Conservation (phyloP, 352 stramenopile genomes). For the Phytophthora pistaciae region DNA sequence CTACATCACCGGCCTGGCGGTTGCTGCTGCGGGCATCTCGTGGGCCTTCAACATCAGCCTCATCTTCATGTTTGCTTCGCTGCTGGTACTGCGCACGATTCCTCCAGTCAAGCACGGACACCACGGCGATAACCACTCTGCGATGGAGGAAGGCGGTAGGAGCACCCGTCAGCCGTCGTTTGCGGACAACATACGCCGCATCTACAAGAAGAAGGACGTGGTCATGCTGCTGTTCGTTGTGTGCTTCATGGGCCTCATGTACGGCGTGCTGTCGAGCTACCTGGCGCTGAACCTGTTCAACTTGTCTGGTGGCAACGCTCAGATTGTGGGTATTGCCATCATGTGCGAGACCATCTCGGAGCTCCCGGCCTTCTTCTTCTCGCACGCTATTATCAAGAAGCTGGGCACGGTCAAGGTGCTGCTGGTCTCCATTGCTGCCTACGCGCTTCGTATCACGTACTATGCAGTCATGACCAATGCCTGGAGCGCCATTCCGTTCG, state of each 20-base stretch:
- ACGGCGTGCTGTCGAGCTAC: slow-evolving; percentile 76
- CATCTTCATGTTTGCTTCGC: slow-evolving; percentile 54
- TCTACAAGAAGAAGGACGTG: slow-evolving; percentile 53
- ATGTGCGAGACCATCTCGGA: slow-evolving; percentile 56
- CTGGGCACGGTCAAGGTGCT: slow-evolving; percentile 70
- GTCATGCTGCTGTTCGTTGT: slow-evolving; percentile 70
- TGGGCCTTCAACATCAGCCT: slow-evolving; percentile 77
- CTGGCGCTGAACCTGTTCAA: slow-evolving; percentile 82
- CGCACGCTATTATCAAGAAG: slow-evolving; percentile 66
- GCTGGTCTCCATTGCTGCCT: slow-evolving; percentile 56
- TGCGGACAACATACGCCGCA: slow-evolving; percentile 34
- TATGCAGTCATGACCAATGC: slow-evolving; percentile 69
- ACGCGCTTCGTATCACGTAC: slow-evolving; percentile 59
- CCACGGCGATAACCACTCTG: slow-evolving; percentile 34
- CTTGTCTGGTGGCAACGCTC: slow-evolving; percentile 62
- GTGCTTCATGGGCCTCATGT: slow-evolving; percentile 81
- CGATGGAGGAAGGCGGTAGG: slow-evolving; percentile 31
- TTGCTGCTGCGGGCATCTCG: slow-evolving; percentile 60
- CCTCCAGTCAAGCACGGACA: slow-evolving; percentile 50
- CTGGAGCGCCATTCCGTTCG: slow-evolving; percentile 67
- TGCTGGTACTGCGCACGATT: slow-evolving; percentile 63
- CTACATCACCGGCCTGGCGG: slow-evolving; percentile 66
- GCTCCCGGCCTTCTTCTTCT: slow-evolving; percentile 80
- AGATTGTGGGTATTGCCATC: slow-evolving; percentile 75
- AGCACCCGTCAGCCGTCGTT: slow-evolving; percentile 21